Base-by-base conservation (phyloP, 108 stramenopile species). In the Phaeodactylum tricornutum region DNA sequence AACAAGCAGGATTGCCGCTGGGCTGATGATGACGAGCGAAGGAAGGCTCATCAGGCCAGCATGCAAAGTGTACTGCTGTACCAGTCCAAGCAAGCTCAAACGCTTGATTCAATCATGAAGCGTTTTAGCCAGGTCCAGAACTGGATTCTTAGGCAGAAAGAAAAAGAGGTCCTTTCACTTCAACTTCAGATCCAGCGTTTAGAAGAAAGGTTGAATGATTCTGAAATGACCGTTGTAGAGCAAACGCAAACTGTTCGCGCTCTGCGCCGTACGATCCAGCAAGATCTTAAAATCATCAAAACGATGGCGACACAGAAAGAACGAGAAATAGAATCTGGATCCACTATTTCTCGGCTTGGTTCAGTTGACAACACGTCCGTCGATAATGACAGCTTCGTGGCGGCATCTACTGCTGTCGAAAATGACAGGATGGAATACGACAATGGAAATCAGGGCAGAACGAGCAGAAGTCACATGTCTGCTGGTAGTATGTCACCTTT, bases 271-370 rank as follows among this genome's bases (percentile, higher is more conserved):
- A 52, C 50, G 2, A 52, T 52, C 39, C 50, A 52, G 19, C 50
- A 52, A 37, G 50, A 52, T 29, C 22, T 52, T 35, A 52, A 52
- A 37, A 36, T 52, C 21, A 52, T 52, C 35, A 52, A 52, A 25
- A 52, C 50, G 21, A 52, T 52, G 50, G 50, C 50, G 25, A 33
- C 32, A n/a, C 50, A 52, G 25, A 52, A 52, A 25, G 34, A 52
- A 38, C 34, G 20, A n/a, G 50, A 52, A 37, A 17, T 31, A 19
- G 44, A 45, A 22, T 23, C 44, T n/a, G n/a, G n/a, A n/a, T n/a
- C n/a, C n/a, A n/a, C n/a, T n/a, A n/a, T n/a, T n/a, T n/a, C n/a
- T n/a, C n/a, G n/a, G n/a, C n/a, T n/a, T n/a, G n/a, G n/a, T n/a
- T n/a, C n/a, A n/a, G n/a, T n/a, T n/a, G n/a, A n/a, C n/a, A n/a